Evolutionary conservation across 192 early-diverging fungal genomes (phyloP).

Genomic region (Coemansia sp.): DNA sequence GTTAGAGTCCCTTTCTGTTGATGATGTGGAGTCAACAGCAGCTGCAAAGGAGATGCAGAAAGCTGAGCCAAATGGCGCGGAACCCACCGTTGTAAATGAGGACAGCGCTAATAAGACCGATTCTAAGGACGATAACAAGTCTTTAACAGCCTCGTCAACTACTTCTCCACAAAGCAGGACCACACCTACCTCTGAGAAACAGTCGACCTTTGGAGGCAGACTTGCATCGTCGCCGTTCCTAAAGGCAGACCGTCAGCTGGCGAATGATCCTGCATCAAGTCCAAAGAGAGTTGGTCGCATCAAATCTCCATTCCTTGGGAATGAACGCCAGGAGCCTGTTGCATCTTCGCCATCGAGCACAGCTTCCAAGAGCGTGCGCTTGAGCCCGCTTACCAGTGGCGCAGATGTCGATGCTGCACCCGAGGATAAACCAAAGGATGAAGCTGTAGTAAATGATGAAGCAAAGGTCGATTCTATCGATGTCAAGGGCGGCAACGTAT

Average conservation of each 20-base stretch:
- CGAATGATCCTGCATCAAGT: slow-evolving; percentile 10
- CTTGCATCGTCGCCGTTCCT: slow-evolving; percentile 52
- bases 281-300: slow-evolving; percentile 38
- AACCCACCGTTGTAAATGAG: neutral
- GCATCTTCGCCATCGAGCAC: neutral
- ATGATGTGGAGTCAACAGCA: neutral
- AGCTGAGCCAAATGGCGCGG: neutral
- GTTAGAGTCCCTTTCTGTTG: neutral
- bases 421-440: slow-evolving; percentile 1
- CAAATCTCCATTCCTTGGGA: slow-evolving; percentile 47
- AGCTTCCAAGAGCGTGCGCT: neutral
- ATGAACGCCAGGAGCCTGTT: slow-evolving; percentile 13
- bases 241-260: slow-evolving; percentile 39
- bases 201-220: slow-evolving; percentile 24
- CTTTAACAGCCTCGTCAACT: neutral
- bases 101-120: neutral
- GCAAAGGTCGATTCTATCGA: neutral
- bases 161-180: slow-evolving; percentile 27
- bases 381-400: neutral
- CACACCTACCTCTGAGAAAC: slow-evolving; percentile 19
- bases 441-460: neutral
- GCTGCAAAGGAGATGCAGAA: neutral
- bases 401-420: neutral
- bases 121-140: neutral
- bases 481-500: neutral